Percentiles rank a stretch among this genome's conserved stretches.
These are phyloP conservation scores for Mycena albidolilacea DNA, from an alignment of 768 basidiomycete species.

Conservation along the genomic window DNA sequence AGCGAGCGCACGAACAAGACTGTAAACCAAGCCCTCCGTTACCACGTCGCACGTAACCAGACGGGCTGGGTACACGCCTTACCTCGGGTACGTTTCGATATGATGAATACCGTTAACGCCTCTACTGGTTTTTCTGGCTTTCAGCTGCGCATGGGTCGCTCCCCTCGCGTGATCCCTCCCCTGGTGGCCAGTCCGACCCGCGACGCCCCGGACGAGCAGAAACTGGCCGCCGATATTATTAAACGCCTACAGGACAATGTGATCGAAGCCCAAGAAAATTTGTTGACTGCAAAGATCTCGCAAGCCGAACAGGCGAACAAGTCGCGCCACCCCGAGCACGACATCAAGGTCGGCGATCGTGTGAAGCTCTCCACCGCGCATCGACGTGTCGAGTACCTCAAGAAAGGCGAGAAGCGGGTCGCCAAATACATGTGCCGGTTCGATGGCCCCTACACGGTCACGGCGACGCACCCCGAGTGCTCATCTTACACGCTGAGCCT, in stretches of 20 bases:
- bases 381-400: slow-evolving; percentile 45
- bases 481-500: too few species aligned
- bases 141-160: slow-evolving; percentile 42
- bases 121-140: slow-evolving; percentile 49
- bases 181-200: background rate
- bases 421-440: too few species aligned
- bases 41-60: slow-evolving; percentile 47
- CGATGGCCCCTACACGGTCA: too few species aligned
- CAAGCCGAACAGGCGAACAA: slow-evolving; percentile 53
- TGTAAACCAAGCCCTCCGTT: slow-evolving; percentile 44
- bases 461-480: too few species aligned
- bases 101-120: slow-evolving; percentile 49
- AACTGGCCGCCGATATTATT: slow-evolving; percentile 4
- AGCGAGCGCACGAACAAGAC: slow-evolving; percentile 27
- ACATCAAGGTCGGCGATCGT: slow-evolving; percentile 49
- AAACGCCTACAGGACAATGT: slow-evolving; percentile 34
- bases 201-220: background rate
- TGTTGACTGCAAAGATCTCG: slow-evolving; percentile 43
- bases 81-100: slow-evolving; percentile 41
- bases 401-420: slow-evolving; percentile 49
- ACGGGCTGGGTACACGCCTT: slow-evolving; percentile 38
- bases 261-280: slow-evolving; percentile 50
- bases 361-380: slow-evolving; percentile 56
- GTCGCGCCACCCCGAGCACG: slow-evolving; percentile 39
- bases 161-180: slow-evolving; percentile 44